phyloP scores from a whole-genome alignment of 306 rosid species.

The Prunus fruticosa region DNA sequence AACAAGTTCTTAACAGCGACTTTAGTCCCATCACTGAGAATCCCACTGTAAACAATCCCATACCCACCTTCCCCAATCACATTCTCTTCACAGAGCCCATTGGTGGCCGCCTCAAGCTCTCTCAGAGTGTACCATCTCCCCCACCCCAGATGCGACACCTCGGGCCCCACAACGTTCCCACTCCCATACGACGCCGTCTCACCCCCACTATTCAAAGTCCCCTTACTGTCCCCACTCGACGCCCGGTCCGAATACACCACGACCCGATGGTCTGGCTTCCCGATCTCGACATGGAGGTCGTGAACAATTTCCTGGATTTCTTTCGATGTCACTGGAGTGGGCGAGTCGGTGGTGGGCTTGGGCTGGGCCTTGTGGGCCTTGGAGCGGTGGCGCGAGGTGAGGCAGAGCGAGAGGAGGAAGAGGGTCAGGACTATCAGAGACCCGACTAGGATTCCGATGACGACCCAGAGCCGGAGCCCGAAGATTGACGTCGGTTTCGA shows the following conservation, averaged over 20 bases:
- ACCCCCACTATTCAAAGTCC: slow-evolving; percentile 37
- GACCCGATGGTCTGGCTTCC: slow-evolving; percentile 67
- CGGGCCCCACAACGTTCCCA: slow-evolving; percentile 73
- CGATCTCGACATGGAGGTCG: slow-evolving; percentile 70
- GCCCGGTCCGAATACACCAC: slow-evolving; percentile 63
- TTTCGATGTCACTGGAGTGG: slow-evolving; percentile 60
- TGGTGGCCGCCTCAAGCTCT: slow-evolving; percentile 91
- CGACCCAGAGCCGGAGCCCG: slow-evolving; percentile 91
- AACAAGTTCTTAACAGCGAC: slow-evolving; percentile 91
- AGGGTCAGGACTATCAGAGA: slow-evolving; percentile 68
- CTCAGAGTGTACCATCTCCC: slow-evolving; percentile 92
- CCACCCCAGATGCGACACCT: slow-evolving; percentile 97
- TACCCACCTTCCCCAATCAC: slow-evolving; percentile 98
- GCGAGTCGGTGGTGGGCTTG: background rate
- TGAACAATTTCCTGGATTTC: slow-evolving; percentile 76
- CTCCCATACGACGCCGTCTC: slow-evolving; percentile 54
- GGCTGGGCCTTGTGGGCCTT: background rate
- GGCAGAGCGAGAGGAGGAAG: slow-evolving; percentile 85
- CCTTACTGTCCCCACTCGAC: slow-evolving; percentile 85
- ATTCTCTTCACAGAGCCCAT: slow-evolving; percentile 69
- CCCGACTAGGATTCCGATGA: slow-evolving; percentile 88
- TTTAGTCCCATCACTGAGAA: slow-evolving; percentile 65
- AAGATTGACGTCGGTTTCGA: slow-evolving; percentile 81
- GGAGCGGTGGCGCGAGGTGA: slow-evolving; percentile 70
- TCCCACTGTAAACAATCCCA: slow-evolving; percentile 84